Percentiles rank a stretch among this genome's conserved stretches.
These are phyloP conservation scores for Potentilla sterilis DNA, from an alignment of 306 rosid genomes.

Conservation along the genomic window DNA sequence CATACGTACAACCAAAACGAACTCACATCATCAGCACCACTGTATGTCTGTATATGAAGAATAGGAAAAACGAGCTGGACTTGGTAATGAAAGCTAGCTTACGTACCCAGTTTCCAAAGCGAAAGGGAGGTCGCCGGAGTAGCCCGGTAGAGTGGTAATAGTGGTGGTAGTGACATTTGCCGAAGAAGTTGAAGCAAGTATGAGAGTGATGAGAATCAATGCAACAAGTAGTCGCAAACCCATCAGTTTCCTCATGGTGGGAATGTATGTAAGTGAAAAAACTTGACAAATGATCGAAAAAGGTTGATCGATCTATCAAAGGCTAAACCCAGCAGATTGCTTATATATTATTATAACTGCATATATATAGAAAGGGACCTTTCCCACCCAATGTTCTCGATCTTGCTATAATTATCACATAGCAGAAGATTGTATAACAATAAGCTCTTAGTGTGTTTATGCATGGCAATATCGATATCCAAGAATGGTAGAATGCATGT, in stretches of 20 bases:
- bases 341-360: not conserved
- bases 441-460: not conserved
- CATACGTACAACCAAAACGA: not conserved
- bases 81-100: not conserved
- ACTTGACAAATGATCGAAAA: no score
- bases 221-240: not conserved
- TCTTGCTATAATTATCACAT: not conserved
- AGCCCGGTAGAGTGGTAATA: not conserved
- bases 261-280: not conserved
- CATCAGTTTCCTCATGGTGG: not conserved
- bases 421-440: not conserved
- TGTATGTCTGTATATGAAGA: not conserved
- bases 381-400: not conserved
- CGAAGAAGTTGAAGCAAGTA: not conserved
- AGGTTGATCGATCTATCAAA: not conserved
- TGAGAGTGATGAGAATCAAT: not conserved
- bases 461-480: not conserved
- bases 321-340: not conserved
- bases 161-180: constrained; percentile 4
- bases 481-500: not conserved
- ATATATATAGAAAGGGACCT: no score
- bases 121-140: constrained; percentile 8
- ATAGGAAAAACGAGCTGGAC: not conserved
- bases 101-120: not conserved
- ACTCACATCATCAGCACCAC: not conserved